Evolutionary conservation across 2,329 filamentous ascomycete genomes (phyloP).

Genomic region (Coniochaeta hoffmannii): DNA sequence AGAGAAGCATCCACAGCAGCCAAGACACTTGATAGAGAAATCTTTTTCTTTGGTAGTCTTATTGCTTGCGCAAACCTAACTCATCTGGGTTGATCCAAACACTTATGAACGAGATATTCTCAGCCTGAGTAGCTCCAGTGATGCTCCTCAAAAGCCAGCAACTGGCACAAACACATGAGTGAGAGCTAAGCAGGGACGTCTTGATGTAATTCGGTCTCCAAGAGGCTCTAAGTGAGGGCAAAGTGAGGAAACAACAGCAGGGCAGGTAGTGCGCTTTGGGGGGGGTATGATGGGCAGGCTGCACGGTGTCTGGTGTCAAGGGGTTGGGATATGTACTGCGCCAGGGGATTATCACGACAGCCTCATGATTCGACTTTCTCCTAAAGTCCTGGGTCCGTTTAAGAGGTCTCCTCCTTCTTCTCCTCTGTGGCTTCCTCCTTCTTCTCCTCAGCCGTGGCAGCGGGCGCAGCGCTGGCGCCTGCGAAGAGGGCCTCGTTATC

Average conservation of each 20-base stretch:
- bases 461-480: slow-evolving; percentile 27
- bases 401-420: slow-evolving; percentile 16
- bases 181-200: not conserved
- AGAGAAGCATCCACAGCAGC: not conserved
- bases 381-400: not conserved
- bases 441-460: slow-evolving; percentile 18
- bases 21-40: not conserved
- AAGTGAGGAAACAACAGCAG: too few relatives aligned
- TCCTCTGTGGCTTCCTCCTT: slow-evolving; percentile 16
- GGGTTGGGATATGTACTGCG: not conserved
- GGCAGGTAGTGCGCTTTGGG: not conserved
- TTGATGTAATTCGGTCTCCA: not conserved
- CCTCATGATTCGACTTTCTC: not conserved
- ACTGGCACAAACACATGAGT: not conserved
- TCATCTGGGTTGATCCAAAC: not conserved
- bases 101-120: not conserved
- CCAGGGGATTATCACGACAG: not conserved
- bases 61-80: not conserved
- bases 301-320: not conserved
- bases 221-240: not conserved
- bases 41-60: not conserved
- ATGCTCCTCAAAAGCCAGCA: not conserved
- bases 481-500: slow-evolving; percentile 87
- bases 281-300: not conserved
- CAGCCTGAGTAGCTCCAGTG: not conserved